A percentile compares a stretch with the other conserved stretches of the same genome.
These are phyloP conservation scores for Bacidia rubella DNA, from an alignment of 495 filamentous ascomycete species.

Conservation along the genomic window DNA sequence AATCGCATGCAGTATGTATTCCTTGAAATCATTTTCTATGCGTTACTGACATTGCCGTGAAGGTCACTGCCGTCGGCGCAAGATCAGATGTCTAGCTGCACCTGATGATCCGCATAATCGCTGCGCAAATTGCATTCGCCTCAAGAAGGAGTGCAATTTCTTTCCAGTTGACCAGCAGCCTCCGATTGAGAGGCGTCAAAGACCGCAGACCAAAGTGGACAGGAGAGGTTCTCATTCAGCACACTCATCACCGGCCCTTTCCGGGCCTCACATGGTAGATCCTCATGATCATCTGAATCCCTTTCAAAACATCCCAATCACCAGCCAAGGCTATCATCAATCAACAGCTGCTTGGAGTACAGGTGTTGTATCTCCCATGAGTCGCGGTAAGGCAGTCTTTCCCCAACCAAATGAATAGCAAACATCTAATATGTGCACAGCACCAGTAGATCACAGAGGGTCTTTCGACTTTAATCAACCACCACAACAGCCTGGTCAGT, in stretches of 20 bases:
- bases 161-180: constrained; percentile 81
- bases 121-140: constrained; percentile 88
- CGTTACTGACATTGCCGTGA: constrained; percentile 14
- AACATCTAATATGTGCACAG: neutral
- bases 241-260: constrained; percentile 30
- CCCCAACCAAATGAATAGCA: neutral
- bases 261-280: constrained; percentile 18
- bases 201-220: constrained; percentile 32
- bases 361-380: constrained; percentile 15
- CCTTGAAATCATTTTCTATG: constrained; percentile 4
- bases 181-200: constrained; percentile 38
- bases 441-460: constrained; percentile 7
- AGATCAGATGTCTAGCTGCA: constrained; percentile 83
- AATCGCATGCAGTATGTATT: constrained; percentile 94
- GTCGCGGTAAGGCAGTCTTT: constrained; percentile 11
- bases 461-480: constrained; percentile 14
- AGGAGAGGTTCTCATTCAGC: constrained; percentile 30
- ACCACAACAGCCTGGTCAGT: constrained; percentile 13
- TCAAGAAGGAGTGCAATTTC: constrained; percentile 95
- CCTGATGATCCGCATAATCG: constrained; percentile 66
- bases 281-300: constrained; percentile 30
- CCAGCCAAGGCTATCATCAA: constrained; percentile 19
- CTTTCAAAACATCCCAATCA: constrained; percentile 16
- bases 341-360: constrained; percentile 6
- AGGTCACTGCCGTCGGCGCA: constrained; percentile 91